Evolutionary conservation across 208 protist species (phyloP).

Genomic region (Crithidia fasciculata): DNA sequence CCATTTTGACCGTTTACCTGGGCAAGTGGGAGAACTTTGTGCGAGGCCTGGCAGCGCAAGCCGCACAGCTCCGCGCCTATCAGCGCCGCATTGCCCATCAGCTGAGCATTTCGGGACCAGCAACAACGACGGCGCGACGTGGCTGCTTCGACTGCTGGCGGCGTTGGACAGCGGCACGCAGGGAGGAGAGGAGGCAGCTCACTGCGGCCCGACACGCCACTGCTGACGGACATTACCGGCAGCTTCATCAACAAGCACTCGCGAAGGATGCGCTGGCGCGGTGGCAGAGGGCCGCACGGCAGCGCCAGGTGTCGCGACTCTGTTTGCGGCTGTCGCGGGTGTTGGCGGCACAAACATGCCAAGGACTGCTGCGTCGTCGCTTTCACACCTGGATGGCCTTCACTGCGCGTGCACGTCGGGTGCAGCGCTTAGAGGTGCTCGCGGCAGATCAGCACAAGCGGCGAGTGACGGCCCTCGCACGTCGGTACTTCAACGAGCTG

Average conservation of each 20-base stretch:
- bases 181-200: not conserved
- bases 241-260: not conserved
- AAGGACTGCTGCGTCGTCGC: not conserved
- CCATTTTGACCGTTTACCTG: slow-evolving; percentile 10
- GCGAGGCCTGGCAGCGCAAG: not conserved
- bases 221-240: no score
- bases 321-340: slow-evolving; percentile 13
- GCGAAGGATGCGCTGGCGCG: not conserved
- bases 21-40: slow-evolving; percentile 6
- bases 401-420: not conserved
- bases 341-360: not conserved
- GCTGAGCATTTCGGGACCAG: slow-evolving; percentile 2
- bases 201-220: no score
- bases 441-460: slow-evolving; percentile 21
- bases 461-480: slow-evolving; percentile 7
- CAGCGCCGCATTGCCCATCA: slow-evolving; percentile 11
- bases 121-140: not conserved
- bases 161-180: not conserved
- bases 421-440: slow-evolving; percentile 13
- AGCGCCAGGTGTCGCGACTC: slow-evolving; percentile 2
- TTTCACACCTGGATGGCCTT: not conserved
- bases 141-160: slow-evolving; percentile 7
- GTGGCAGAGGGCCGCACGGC: not conserved
- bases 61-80: slow-evolving; percentile 6
- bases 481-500: slow-evolving; percentile 22